Percentiles rank a stretch among this genome's conserved stretches.
phyloP scores from a whole-genome alignment of 2,329 filamentous ascomycete genomes.

The Arthrobotrys sinensis region DNA sequence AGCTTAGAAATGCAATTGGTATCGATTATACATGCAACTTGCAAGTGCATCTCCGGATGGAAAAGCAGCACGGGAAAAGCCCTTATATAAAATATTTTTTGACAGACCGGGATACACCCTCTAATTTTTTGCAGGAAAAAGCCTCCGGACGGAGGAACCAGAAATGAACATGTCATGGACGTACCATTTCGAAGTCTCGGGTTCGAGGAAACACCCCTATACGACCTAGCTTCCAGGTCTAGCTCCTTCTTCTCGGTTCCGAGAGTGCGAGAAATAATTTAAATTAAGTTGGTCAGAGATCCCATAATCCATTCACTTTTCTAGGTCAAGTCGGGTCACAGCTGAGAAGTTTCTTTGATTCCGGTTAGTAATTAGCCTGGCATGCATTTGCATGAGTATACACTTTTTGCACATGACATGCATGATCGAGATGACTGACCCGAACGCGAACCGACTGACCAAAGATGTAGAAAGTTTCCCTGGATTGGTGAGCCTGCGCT shows the following conservation, averaged over 20 bases:
- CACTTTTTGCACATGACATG: conserved; percentile 10
- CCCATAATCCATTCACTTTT: conserved; percentile 23
- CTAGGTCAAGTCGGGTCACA: background rate
- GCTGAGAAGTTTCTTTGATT: conserved; percentile 22
- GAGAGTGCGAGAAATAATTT: conserved; percentile 19
- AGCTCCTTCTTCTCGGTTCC: conserved; percentile 40
- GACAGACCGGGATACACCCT: background rate
- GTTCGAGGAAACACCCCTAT: background rate
- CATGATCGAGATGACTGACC: conserved; percentile 20
- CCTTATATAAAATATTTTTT: background rate
- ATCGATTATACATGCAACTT: conserved; percentile 5
- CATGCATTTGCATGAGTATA: background rate
- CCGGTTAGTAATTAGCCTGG: conserved; percentile 5
- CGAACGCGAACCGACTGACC: background rate
- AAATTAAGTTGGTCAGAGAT: conserved; percentile 34
- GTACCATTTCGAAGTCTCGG: conserved; percentile 37
- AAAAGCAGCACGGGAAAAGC: background rate
- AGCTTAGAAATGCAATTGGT: conserved; percentile 27
- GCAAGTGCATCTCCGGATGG: too few relatives aligned
- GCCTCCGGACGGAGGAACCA: conserved; percentile 11
- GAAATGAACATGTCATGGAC: conserved; percentile 40
- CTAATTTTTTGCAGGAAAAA: conserved; percentile 17
- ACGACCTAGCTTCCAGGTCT: background rate
- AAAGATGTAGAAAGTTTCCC: background rate
- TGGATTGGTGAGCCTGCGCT: background rate